These are phyloP conservation scores for Aspergillus diversus DNA, from an alignment of 495 filamentous ascomycete species.

Conservation along the genomic window DNA sequence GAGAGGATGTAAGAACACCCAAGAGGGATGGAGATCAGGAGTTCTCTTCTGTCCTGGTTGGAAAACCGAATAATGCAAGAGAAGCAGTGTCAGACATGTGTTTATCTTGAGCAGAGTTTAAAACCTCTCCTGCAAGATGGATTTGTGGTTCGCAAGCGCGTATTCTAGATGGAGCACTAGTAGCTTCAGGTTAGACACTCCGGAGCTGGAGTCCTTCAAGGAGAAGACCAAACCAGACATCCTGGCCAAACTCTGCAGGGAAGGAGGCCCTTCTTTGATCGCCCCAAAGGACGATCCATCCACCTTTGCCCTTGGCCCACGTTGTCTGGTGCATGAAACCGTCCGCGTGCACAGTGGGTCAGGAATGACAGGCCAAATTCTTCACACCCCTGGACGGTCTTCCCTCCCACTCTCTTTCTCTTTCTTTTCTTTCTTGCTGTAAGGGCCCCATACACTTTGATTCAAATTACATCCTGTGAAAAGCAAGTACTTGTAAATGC, in stretches of 20 bases:
- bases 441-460: slow-evolving; percentile 6
- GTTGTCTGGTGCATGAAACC: slow-evolving; percentile 52
- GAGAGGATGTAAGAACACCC: background rate
- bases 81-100: too few species aligned
- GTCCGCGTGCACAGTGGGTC: slow-evolving; percentile 50
- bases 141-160: too few species aligned
- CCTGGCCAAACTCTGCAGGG: slow-evolving; percentile 27
- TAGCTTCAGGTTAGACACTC: background rate
- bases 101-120: too few species aligned
- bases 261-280: slow-evolving; percentile 28
- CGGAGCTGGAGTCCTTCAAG: background rate
- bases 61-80: too few species aligned
- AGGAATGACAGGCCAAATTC: slow-evolving; percentile 47
- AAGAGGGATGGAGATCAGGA: too few species aligned
- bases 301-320: slow-evolving; percentile 44
- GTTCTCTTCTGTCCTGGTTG: too few species aligned
- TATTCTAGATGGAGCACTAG: background rate
- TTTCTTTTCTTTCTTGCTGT: slow-evolving; percentile 19
- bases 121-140: too few species aligned
- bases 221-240: slow-evolving; percentile 4
- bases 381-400: slow-evolving; percentile 33
- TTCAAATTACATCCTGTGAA: slow-evolving; percentile 6
- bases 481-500: background rate
- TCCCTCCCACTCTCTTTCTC: slow-evolving; percentile 6
- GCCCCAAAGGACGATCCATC: slow-evolving; percentile 34